Conservation (phyloP, 805 yeast species). For the Yamadazyma olivae region DNA sequence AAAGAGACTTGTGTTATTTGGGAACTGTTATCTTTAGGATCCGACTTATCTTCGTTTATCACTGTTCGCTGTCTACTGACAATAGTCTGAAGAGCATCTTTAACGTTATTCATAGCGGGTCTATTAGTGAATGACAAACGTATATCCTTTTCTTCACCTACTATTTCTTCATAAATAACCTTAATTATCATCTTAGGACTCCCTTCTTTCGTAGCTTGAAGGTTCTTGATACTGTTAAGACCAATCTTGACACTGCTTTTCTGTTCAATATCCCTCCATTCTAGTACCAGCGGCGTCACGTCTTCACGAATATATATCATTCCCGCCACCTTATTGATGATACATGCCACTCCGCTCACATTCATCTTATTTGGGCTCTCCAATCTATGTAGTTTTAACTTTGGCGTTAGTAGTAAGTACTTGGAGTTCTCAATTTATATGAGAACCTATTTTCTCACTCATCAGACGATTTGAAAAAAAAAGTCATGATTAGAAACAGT, state of each 20-base stretch:
- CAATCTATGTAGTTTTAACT: too few species aligned
- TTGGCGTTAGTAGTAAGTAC: too few species aligned
- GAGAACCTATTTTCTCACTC: too few species aligned
- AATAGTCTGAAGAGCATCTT: conserved; percentile 62
- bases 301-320: conserved; percentile 41
- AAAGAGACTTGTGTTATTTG: conserved; percentile 20
- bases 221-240: conserved; percentile 31
- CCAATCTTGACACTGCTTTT: conserved; percentile 31
- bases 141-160: conserved; percentile 22
- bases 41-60: conserved; percentile 29
- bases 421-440: too few species aligned
- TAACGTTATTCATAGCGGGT: conserved; percentile 72
- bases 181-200: conserved; percentile 67
- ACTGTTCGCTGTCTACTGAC: conserved; percentile 63
- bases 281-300: conserved; percentile 36
- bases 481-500: too few species aligned
- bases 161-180: conserved; percentile 45
- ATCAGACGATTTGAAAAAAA: too few species aligned
- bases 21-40: conserved; percentile 18
- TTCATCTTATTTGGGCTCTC: conserved; percentile 2
- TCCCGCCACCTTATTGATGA: conserved; percentile 39
- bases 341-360: conserved; percentile 36
- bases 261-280: conserved; percentile 44
- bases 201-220: conserved; percentile 69
- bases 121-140: conserved; percentile 66